Base-by-base conservation (phyloP, 352 stramenopile genomes). In the Globisporangium solare region DNA sequence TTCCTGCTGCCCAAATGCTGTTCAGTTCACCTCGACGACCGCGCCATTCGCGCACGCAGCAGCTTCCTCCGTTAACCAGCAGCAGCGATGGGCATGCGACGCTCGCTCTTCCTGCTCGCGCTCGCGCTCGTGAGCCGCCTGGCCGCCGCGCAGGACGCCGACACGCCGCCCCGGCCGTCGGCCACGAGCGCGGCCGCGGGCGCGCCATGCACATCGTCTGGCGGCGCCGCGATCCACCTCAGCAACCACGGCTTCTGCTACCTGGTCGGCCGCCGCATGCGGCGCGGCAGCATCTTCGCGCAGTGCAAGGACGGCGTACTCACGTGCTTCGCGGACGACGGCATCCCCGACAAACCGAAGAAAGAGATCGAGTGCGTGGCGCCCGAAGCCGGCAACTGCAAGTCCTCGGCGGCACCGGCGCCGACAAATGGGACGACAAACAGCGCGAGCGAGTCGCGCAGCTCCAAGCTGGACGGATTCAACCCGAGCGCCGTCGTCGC, bases 241-340 rank as follows among this genome's bases (percentile, higher is more conserved):
- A 66, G 67, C 49, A 79, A 79, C 53, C 52, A 61, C 22, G 68
- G 67, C 52, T 68, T 76, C 47, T 79, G 70, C 59, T 79, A 79
- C 70, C 54, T 79, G 32, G 67, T 70, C n/a, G 70, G 70, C n/a
- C 65, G 41, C 14, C 70, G 70, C 58, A 79, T 76, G 68, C 70
- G 65, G 20, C 60, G 27, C 4, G 65, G 56, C 37, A 74, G 70
- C 60, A 45, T 79, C 31, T 79, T 66, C 47, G 70, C 59, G 54
- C 61, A 74, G 49, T 79, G 70, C 60, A 58, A 60, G 18, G 64
- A 79, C 57, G 68, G 68, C 43, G 37, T 46, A 51, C 52, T 79
- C 32, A 53, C 61, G 43, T 79, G 70, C 64, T 79, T 63, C 48
- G 53, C 46, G 3, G 70, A 79, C 58, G 70, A 79, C 37, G 70